Evolutionary conservation across 108 stramenopile species (phyloP), one percentile per base, ranked within the genome.

Genomic region (Stephanodiscus minutulus): DNA sequence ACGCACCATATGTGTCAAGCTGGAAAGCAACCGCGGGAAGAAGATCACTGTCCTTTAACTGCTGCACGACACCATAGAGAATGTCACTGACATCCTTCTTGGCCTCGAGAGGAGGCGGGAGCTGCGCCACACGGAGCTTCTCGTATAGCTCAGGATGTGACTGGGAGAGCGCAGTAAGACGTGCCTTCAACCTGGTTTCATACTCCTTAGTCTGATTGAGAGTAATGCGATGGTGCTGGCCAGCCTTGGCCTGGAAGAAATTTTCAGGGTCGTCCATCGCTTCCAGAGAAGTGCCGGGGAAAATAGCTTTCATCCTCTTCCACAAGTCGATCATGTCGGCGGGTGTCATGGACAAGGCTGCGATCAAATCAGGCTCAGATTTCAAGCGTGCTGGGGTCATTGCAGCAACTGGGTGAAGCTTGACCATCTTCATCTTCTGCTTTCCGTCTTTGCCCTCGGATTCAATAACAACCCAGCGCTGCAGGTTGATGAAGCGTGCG

Each of bases 11-110:
- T n/a, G 95, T 96, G 73, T 96, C 95, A 43, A 99, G 90, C 76
- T 98, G 97, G 76, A 99, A 99, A n/a, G 95, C 95, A 73, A 98
- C 94, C 11, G 96, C 96, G 25, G 97, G 97, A 59, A 96, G 84
- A 57, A 98, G 84, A 36, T 96, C 95, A 63, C 66, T 76, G 17
- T 75, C 61, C 83, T 94, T 95, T 72, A 98, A 80, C 69, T 97
- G 89, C 41, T 73, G 64, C n/a, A 92, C 81, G 62, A 92, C 91
- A 73, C 78, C 90, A 66, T 92, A 95, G 1, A 95, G 78, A 57
- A 85, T 85, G 24, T 91, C 90, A 68, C 88, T 91, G 44, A 94
- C 89, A 61, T 97, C 94, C 62, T 81, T 85, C 82, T 87, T 94
- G 13, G 89, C 70, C 54, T 73, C 61, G 24, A 96, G 81, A 48